Evolutionary conservation across 441 rosid species (phyloP).

Genomic region (Aleurites moluccanus): DNA sequence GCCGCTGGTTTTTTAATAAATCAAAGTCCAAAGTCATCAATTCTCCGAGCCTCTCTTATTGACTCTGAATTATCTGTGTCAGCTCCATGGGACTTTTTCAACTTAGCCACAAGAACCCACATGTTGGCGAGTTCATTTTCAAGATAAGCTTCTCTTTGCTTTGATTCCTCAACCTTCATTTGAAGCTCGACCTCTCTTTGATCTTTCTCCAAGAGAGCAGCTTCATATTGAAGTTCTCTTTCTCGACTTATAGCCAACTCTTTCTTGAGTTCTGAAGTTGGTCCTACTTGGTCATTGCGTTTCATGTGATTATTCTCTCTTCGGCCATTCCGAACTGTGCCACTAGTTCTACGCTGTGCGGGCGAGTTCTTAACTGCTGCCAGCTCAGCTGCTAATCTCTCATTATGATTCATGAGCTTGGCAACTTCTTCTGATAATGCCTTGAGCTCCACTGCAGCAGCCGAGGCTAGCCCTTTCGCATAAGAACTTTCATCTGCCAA

Average conservation of each 20-base stretch:
- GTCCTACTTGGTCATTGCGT: conserved; percentile 57
- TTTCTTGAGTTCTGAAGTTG: conserved; percentile 66
- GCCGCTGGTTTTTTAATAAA: neutral
- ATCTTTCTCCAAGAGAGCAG: conserved; percentile 67
- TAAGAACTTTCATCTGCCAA: conserved; percentile 91
- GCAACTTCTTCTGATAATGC: conserved; percentile 95
- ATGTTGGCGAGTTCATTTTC: conserved; percentile 99
- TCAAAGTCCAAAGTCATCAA: conserved; percentile 32
- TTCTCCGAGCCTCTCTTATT: conserved; percentile 27
- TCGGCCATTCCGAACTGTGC: conserved; percentile 57
- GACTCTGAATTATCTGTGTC: conserved; percentile 43
- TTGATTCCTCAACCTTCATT: conserved; percentile 75
- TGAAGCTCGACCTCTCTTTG: conserved; percentile 76
- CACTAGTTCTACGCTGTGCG: conserved; percentile 52
- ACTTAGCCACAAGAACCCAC: conserved; percentile 95
- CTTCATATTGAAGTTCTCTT: conserved; percentile 68
- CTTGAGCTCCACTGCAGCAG: conserved; percentile 96
- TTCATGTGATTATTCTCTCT: conserved; percentile 48
- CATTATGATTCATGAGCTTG: conserved; percentile 89
- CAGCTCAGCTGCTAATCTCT: conserved; percentile 63
- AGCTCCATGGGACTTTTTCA: conserved; percentile 68
- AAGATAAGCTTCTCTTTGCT: conserved; percentile 88
- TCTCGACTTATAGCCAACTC: conserved; percentile 69
- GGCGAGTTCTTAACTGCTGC: conserved; percentile 56
- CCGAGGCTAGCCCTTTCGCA: conserved; percentile 95